Percentiles rank a stretch among this genome's conserved stretches.
Conservation (phyloP, 176 grass and related monocot species). For the Hsuehochloa calcarea region DNA sequence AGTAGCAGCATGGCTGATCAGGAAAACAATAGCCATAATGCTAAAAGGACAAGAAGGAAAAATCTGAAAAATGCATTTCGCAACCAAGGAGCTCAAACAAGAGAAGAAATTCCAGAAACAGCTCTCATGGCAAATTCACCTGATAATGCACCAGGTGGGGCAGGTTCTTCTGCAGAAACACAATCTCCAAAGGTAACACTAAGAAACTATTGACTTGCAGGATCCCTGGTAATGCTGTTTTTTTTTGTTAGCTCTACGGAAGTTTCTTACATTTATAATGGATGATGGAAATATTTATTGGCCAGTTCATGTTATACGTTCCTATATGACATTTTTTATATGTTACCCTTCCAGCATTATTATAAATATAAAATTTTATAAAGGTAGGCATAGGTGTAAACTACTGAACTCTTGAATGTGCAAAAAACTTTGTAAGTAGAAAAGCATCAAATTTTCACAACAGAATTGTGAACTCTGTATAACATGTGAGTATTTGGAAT, state of each 20-base stretch:
- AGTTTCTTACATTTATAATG: too few relatives aligned
- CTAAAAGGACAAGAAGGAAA: conserved; percentile 19
- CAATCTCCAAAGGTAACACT: conserved; percentile 1
- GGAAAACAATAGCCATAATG: conserved; percentile 1
- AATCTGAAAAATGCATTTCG: background rate
- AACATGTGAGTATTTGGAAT: background rate
- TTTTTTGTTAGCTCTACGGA: too few relatives aligned
- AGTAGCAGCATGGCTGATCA: conserved; percentile 12
- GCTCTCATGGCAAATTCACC: background rate
- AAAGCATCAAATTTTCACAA: background rate
- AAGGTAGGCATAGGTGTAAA: background rate
- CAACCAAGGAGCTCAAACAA: conserved; percentile 28
- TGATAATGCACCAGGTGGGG: background rate
- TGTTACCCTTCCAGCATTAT: background rate
- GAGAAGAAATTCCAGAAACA: conserved; percentile 18
- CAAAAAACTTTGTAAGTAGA: background rate
- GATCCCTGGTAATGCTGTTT: background rate
- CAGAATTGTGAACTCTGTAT: background rate
- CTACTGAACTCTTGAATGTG: background rate
- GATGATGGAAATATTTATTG: too few relatives aligned
- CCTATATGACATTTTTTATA: background rate
- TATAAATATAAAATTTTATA: background rate
- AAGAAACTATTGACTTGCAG: conserved; percentile 1
- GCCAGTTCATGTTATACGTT: background rate
- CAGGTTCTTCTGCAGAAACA: background rate